A percentile compares a stretch with the other conserved stretches of the same genome.
These are phyloP conservation scores for Hansfordia pulvinata DNA, from an alignment of 2,329 filamentous ascomycete species.

Conservation along the genomic window DNA sequence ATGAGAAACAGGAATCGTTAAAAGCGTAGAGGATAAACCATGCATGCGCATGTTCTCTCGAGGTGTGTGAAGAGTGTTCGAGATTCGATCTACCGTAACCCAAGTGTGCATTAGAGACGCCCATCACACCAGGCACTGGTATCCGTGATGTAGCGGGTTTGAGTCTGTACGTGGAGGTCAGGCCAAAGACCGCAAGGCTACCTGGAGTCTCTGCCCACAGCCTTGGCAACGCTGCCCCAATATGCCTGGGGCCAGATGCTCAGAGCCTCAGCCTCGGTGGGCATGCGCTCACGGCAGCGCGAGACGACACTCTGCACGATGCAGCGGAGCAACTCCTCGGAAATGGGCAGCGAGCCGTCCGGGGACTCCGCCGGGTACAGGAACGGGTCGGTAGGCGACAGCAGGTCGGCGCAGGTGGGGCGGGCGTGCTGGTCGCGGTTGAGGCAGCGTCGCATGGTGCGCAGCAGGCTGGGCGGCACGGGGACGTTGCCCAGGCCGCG, in stretches of 20 bases:
- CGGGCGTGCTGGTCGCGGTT: constrained; percentile 47
- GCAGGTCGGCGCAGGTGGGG: constrained; percentile 49
- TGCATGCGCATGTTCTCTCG: no score
- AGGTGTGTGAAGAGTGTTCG: no score
- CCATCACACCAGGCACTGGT: no score
- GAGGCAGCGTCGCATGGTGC: constrained; percentile 50
- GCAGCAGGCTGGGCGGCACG: constrained; percentile 44
- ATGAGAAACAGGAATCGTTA: no score
- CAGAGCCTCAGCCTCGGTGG: constrained; percentile 41
- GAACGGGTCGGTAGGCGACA: constrained; percentile 46
- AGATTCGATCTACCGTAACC: no score
- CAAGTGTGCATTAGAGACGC: no score
- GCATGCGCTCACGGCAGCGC: constrained; percentile 43
- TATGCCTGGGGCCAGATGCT: constrained; percentile 47
- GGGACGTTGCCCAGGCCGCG: constrained; percentile 51
- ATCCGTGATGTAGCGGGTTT: no score
- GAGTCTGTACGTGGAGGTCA: no score
- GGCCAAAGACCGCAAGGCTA: no score
- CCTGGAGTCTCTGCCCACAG: constrained; percentile 21
- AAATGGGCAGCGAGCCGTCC: constrained; percentile 42
- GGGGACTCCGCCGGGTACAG: constrained; percentile 46
- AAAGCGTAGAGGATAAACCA: no score
- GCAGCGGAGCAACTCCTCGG: constrained; percentile 45
- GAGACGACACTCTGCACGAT: constrained; percentile 50
- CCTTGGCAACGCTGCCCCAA: constrained; percentile 44